Conservation (phyloP, 1,284 basidiomycete genomes). For the Tetrapyrgos nigripes region DNA sequence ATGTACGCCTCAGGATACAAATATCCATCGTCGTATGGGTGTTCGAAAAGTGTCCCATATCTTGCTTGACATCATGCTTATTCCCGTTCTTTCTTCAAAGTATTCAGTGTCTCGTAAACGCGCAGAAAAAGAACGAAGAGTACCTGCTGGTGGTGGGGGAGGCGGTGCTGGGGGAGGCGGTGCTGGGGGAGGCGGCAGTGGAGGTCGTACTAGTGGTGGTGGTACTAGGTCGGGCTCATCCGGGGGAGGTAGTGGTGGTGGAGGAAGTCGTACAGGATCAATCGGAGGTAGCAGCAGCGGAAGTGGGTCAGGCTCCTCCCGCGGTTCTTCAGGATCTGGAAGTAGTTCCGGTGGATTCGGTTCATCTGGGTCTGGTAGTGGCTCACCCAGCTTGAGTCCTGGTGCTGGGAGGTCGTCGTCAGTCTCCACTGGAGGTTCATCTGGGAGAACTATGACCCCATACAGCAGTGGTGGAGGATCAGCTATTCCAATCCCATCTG, state of each 20-base stretch:
- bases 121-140: conserved; percentile 25
- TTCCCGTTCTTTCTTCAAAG: conserved; percentile 37
- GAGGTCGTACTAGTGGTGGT: conserved; percentile 2
- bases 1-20: too few relatives aligned
- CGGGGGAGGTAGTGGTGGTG: conserved; percentile 15
- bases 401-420: conserved; percentile 13
- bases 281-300: neutral
- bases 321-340: neutral
- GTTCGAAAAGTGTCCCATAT: too few relatives aligned
- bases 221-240: neutral
- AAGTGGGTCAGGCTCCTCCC: neutral
- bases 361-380: neutral
- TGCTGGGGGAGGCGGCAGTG: conserved; percentile 10
- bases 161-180: conserved; percentile 23
- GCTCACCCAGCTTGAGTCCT: too few relatives aligned
- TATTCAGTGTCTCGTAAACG: conserved; percentile 20
- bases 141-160: too few relatives aligned
- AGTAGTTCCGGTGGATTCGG: neutral
- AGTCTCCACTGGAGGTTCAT: conserved; percentile 15
- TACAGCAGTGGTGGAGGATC: conserved; percentile 37
- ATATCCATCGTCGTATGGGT: too few relatives aligned
- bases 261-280: neutral
- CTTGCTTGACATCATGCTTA: conserved; percentile 37
- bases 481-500: conserved; percentile 34
- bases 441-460: conserved; percentile 28